phyloP scores from a whole-genome alignment of 2,329 filamentous ascomycete genomes.

The Lanzia echinophila region DNA sequence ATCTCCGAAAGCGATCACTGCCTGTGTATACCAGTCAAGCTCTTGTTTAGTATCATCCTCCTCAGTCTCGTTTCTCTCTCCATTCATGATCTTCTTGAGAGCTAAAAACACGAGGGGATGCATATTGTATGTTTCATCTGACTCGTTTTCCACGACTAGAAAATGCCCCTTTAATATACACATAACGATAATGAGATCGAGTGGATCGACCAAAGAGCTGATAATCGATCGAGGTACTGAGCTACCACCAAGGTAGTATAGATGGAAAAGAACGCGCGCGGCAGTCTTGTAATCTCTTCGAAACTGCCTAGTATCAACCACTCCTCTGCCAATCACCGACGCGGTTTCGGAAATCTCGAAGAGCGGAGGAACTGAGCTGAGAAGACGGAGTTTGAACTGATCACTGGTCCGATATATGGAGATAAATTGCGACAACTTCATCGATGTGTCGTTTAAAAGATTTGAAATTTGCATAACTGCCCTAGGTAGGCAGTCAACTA shows the following conservation, averaged over 20 bases:
- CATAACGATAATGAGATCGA: slow-evolving; percentile 22
- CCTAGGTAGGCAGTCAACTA: slow-evolving; percentile 18
- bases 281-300: slow-evolving; percentile 13
- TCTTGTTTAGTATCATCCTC: slow-evolving; percentile 16
- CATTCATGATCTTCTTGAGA: slow-evolving; percentile 15
- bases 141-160: slow-evolving; percentile 9
- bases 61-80: slow-evolving; percentile 9
- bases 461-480: slow-evolving; percentile 21
- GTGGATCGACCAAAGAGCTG: slow-evolving; percentile 15
- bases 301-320: slow-evolving; percentile 18
- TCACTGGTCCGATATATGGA: slow-evolving; percentile 19
- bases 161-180: slow-evolving; percentile 20
- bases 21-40: slow-evolving; percentile 20
- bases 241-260: slow-evolving; percentile 21
- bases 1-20: slow-evolving; percentile 18
- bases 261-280: slow-evolving; percentile 16
- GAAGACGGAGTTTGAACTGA: slow-evolving; percentile 20
- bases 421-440: slow-evolving; percentile 23
- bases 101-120: slow-evolving; percentile 22
- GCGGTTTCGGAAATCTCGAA: slow-evolving; percentile 13
- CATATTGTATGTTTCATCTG: slow-evolving; percentile 20
- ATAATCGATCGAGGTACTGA: slow-evolving; percentile 20
- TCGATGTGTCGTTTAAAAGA: slow-evolving; percentile 20
- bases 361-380: slow-evolving; percentile 17
- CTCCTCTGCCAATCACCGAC: slow-evolving; percentile 20